phyloP scores from a whole-genome alignment of 2,329 filamentous ascomycete species.

The Pyrenophora seminiperda region DNA sequence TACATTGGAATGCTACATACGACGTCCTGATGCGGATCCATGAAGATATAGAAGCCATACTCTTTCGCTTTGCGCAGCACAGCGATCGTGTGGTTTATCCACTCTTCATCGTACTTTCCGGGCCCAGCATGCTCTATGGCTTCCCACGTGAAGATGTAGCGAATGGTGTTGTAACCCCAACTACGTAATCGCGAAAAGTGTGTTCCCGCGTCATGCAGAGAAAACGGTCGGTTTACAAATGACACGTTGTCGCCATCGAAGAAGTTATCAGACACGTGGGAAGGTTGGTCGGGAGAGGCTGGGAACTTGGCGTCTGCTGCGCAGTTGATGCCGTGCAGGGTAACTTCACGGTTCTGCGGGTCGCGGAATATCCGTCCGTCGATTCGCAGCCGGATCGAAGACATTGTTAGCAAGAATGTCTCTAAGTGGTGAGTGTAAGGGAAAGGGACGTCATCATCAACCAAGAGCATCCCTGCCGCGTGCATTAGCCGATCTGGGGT shows the following conservation, averaged over 20 bases:
- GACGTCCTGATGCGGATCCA: conserved; percentile 99
- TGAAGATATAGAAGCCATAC: conserved; percentile 95
- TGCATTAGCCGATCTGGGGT: conserved; percentile 6
- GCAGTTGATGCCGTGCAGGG: conserved; percentile 91
- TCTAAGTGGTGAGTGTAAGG: conserved; percentile 1
- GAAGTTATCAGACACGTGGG: conserved; percentile 77
- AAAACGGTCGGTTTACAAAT: conserved; percentile 85
- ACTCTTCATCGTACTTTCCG: conserved; percentile 90
- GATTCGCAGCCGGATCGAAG: conserved; percentile 76
- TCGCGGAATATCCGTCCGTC: conserved; percentile 88
- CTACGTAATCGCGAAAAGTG: conserved; percentile 86
- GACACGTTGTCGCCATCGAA: conserved; percentile 92
- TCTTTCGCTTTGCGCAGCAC: conserved; percentile 81
- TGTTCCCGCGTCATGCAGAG: conserved; percentile 76
- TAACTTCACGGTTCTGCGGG: conserved; percentile 78
- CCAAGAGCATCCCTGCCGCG: not conserved
- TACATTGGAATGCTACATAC: conserved; percentile 56
- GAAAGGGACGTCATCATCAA: not conserved
- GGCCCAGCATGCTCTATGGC: conserved; percentile 94
- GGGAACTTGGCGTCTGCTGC: conserved; percentile 91
- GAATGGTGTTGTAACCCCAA: conserved; percentile 94
- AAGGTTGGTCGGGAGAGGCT: conserved; percentile 77
- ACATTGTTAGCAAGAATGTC: conserved; percentile 59
- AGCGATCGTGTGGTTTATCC: conserved; percentile 88
- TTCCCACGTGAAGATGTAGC: conserved; percentile 98